A percentile compares a stretch with the other conserved stretches of the same genome.
Conservation (phyloP, 495 filamentous ascomycete species). For the Stereocaulon alpinum region DNA sequence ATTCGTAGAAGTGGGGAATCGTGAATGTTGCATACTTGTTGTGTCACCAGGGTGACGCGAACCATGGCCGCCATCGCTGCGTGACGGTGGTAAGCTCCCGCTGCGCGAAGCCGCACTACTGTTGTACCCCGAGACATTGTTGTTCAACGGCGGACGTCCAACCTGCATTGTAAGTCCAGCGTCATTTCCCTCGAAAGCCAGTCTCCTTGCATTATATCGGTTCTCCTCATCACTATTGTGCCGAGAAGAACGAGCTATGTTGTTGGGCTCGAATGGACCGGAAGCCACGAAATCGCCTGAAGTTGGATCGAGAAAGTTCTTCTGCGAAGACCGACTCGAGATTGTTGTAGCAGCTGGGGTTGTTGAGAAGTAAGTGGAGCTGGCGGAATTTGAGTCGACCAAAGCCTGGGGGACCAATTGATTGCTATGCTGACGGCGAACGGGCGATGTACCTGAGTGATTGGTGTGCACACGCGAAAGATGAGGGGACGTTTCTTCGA, state of each 20-base stretch:
- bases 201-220: conserved; percentile 11
- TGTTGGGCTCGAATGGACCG: conserved; percentile 11
- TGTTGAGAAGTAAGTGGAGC: conserved; percentile 15
- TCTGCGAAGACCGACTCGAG: conserved; percentile 15
- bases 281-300: conserved; percentile 17
- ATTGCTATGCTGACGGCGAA: conserved; percentile 27
- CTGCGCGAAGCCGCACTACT: conserved; percentile 29
- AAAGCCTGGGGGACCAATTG: conserved; percentile 24
- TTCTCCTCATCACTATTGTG: conserved; percentile 23
- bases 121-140: conserved; percentile 20
- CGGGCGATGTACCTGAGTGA: conserved; percentile 23
- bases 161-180: conserved; percentile 11
- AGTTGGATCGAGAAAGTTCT: conserved; percentile 19
- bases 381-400: conserved; percentile 8
- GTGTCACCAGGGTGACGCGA: conserved; percentile 13
- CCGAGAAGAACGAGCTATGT: conserved; percentile 12
- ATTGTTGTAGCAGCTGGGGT: conserved; percentile 4
- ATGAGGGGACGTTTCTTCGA: conserved; percentile 37
- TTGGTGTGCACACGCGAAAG: conserved; percentile 35
- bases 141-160: conserved; percentile 14
- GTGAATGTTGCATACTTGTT: conserved; percentile 10
- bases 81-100: conserved; percentile 33
- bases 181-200: conserved; percentile 16
- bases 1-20: conserved; percentile 2
- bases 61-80: conserved; percentile 25